Conservation (phyloP, 2,329 filamentous ascomycete species). For the Verticillium albo-atrum region DNA sequence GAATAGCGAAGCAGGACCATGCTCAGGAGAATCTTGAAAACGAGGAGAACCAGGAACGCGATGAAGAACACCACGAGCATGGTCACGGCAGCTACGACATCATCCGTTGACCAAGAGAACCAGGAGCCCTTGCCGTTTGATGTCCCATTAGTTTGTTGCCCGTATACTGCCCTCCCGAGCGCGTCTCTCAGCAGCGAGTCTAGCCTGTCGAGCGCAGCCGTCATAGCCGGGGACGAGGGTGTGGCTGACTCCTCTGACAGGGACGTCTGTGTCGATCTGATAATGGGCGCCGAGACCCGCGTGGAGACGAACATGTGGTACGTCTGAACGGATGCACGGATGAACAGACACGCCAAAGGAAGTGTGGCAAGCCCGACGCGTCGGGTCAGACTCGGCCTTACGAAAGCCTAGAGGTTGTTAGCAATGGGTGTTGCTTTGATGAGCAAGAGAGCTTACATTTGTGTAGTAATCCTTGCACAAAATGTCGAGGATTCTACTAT, state of each 20-base stretch:
- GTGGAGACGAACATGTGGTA: conserved; percentile 98
- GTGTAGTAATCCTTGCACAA: conserved; percentile 98
- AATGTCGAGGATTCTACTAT: conserved; percentile 85
- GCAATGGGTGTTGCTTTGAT: not conserved
- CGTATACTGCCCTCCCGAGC: conserved; percentile 69
- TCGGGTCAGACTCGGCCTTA: conserved; percentile 83
- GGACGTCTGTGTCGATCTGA: conserved; percentile 60
- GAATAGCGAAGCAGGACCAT: conserved; percentile 82
- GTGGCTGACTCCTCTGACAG: conserved; percentile 59
- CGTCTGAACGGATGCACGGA: conserved; percentile 88
- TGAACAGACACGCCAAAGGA: conserved; percentile 89
- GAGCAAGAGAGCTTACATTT: conserved; percentile 52
- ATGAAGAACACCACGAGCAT: conserved; percentile 84
- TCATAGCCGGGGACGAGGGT: conserved; percentile 67
- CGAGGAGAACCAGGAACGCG: conserved; percentile 77
- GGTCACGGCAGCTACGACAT: conserved; percentile 70
- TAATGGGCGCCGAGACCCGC: conserved; percentile 70
- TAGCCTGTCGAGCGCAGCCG: conserved; percentile 73
- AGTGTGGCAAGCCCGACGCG: conserved; percentile 88
- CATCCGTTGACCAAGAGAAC: conserved; percentile 62
- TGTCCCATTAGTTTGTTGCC: conserved; percentile 39
- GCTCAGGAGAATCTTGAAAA: conserved; percentile 79
- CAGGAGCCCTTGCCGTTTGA: conserved; percentile 32
- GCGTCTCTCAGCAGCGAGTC: conserved; percentile 74
- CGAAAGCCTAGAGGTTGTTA: conserved; percentile 62